Evolutionary conservation across 306 rosid species (phyloP), one percentile per base, ranked within the genome.

Genomic region (Lagenaria siceraria): DNA sequence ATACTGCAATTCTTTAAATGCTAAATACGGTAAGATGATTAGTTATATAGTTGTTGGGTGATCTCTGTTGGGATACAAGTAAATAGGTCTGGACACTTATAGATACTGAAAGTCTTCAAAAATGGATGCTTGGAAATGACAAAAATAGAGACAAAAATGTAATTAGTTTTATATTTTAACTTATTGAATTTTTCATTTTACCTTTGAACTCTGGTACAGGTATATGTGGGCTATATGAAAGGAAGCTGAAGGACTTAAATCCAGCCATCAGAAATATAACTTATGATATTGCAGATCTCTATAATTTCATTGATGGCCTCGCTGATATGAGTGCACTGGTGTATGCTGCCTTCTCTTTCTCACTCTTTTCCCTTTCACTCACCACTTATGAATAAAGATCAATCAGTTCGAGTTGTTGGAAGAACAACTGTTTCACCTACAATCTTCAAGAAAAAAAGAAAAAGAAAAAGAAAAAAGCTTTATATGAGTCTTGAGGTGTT

Each of bases 311-410:
- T 21, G 97, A 95, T 75, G 99, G 98, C 31, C 99, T 95, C 69
- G 84, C 97, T 29, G 99, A 95, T 86, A 70, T 95, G 97, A 95
- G 99, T 72, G 99, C 99, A 79, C 83, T 95, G 75, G 99, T 95
- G 99, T 95, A 88, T 59, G 36, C 75, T 80, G 76, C 90, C 85
- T 74, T 84, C 83, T n/a, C 78, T 18, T 65, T 52, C 53, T 8
- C 79, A 55, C 71, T 15, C 79, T 61, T 68, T 38, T 36, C 7
- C 19, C 74, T 8, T 49, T 14, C 80, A 64, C 69, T 21, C 36
- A 10, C 19, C 65, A 77, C 25, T 27, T 21, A 58, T 8, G 49
- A 64, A 63, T 33, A 31, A 65, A 65, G n/a, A 65, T n/a, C 4
- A 5, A 65, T 38, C 17, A 10, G 51, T 36, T 66, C 19, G 2